Base-by-base conservation (phyloP, 257 asterid genomes). In the Solanum megistacrolobum region DNA sequence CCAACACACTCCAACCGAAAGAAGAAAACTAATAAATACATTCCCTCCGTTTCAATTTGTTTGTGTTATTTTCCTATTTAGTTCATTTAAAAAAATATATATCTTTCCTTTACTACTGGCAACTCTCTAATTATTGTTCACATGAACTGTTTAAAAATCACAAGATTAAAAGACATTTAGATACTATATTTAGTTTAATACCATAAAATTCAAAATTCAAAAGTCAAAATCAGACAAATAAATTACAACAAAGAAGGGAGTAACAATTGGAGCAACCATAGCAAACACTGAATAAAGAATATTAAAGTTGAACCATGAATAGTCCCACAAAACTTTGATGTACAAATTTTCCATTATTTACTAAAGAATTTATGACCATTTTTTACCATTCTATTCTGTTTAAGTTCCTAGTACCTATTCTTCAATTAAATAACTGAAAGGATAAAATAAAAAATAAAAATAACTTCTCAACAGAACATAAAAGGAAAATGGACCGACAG, bases 301-400 rank as follows among this genome's bases (percentile, higher is more conserved):
- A 76, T 76, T n/a, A 12, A 76, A 10, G 18, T 13, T 39, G 60
- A n/a, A 76, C 60, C 60, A 76, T 39, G 35, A 39, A 76, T 27
- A 79, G 84, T 25, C 25, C 84, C 84, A 79, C 38, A 79, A 79
- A 79, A 43, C 5, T 18, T 55, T 55, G 36, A 25, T 79, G 65
- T 20, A 79, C 25, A 81, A 29, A 4, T 9, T 81, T 46, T 46
- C 66, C 41, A 29, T n/a, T 81, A 27, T 18, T 81, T 29, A 29
- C 62, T 1, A 48, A 9, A 46, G 41, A 81, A 82, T 82, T 48
- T 5, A 82, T 82, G 41, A 48, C 43, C 43, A 5, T 29, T 29
- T 18, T 43, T 46, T 46, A 27, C 66, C 65, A 79, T 81, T 75
- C 4, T 27, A 18, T 31, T 48, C 21, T 82, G 86, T 82, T 82